Evolutionary conservation across 768 basidiomycete species (phyloP).

Genomic region (Strobilomyces confusus): DNA sequence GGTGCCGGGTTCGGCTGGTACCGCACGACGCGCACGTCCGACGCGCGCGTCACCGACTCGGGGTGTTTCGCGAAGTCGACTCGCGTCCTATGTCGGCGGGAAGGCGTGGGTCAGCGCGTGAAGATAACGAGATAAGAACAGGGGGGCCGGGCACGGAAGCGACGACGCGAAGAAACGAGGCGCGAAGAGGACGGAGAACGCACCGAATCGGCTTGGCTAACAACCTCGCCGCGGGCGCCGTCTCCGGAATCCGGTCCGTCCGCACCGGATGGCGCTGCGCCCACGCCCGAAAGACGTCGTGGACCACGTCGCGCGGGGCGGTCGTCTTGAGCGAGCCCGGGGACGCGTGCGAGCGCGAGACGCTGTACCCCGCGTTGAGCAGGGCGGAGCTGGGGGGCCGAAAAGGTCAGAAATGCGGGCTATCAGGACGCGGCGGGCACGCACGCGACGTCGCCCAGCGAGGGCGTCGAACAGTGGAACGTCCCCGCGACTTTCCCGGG

Average conservation of each 20-base stretch:
- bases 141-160: too few relatives aligned
- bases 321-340: slow-evolving; percentile 90
- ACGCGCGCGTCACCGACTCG: slow-evolving; percentile 52
- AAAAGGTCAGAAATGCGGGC: not conserved
- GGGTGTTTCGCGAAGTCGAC: slow-evolving; percentile 82
- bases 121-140: too few relatives aligned
- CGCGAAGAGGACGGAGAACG: slow-evolving; percentile 15
- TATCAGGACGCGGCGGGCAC: slow-evolving; percentile 26
- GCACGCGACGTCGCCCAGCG: slow-evolving; percentile 72
- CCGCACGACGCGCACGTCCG: slow-evolving; percentile 73
- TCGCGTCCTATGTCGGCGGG: slow-evolving; percentile 29
- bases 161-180: not conserved
- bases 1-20: slow-evolving; percentile 90
- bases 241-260: slow-evolving; percentile 74
- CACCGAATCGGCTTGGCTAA: slow-evolving; percentile 69
- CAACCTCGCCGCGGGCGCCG: slow-evolving; percentile 65
- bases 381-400: slow-evolving; percentile 72
- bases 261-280: slow-evolving; percentile 79
- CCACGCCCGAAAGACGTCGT: slow-evolving; percentile 85
- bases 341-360: slow-evolving; percentile 89
- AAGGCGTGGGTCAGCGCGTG: not conserved
- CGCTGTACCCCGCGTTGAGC: slow-evolving; percentile 75
- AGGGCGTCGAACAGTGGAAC: slow-evolving; percentile 79
- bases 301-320: slow-evolving; percentile 64
- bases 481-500: slow-evolving; percentile 72